Conservation (phyloP, 1,139 yeast species). For the Saccharomyces hybrid region DNA sequence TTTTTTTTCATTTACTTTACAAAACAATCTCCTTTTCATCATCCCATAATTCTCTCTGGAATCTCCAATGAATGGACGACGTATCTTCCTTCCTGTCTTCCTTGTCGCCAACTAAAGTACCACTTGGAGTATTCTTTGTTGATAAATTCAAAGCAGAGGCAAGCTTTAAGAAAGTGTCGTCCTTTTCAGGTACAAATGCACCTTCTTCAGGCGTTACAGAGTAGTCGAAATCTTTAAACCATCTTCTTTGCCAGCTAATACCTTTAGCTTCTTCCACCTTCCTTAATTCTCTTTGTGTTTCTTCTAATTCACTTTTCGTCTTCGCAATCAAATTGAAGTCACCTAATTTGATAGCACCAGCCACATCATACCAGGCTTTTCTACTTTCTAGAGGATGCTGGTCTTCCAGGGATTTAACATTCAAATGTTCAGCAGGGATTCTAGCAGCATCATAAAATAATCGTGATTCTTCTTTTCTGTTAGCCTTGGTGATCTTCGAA, state of each 20-base stretch:
- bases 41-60: constrained; percentile 46
- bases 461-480: constrained; percentile 20
- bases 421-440: constrained; percentile 44
- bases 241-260: constrained; percentile 61
- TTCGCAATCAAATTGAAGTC: constrained; percentile 65
- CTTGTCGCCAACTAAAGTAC: constrained; percentile 47
- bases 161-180: constrained; percentile 45
- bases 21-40: constrained; percentile 48
- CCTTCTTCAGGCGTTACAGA: constrained; percentile 18
- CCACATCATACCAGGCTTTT: constrained; percentile 79
- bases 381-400: constrained; percentile 74
- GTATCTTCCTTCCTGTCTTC: constrained; percentile 37
- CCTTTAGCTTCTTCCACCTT: constrained; percentile 60
- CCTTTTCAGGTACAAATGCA: constrained; percentile 16
- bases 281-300: constrained; percentile 73
- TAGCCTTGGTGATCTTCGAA: constrained; percentile 39
- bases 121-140: constrained; percentile 58
- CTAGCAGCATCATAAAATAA: constrained; percentile 62
- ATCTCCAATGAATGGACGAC: constrained; percentile 61
- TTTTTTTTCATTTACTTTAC: constrained; percentile 5
- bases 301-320: constrained; percentile 73
- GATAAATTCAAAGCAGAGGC: constrained; percentile 51
- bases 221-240: constrained; percentile 58
- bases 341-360: constrained; percentile 71
- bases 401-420: constrained; percentile 70